Percentiles rank a stretch among this genome's conserved stretches.
Conservation (phyloP, 225 moss, liverwort and hornwort genomes). For the Ulota crispa region DNA sequence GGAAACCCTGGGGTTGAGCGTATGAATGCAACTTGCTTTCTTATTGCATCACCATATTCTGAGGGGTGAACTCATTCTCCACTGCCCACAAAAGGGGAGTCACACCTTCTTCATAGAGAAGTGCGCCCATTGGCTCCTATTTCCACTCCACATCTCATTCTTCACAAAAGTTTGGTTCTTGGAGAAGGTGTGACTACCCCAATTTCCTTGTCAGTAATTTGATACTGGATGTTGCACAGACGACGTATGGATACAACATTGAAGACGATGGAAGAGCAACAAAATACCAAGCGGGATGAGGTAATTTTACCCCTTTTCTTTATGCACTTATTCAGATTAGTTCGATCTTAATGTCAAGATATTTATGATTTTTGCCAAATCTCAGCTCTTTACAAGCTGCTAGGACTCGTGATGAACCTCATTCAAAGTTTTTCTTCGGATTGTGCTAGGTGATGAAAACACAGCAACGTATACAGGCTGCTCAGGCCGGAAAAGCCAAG, state of each 20-base stretch:
- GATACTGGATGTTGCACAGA: constrained; percentile 32
- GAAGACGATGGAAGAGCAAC: constrained; percentile 88
- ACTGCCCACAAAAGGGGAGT: too few relatives aligned
- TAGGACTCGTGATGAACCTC: constrained; percentile 2
- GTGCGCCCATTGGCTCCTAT: too few relatives aligned
- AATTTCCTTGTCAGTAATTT: not conserved
- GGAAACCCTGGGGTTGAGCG: too few relatives aligned
- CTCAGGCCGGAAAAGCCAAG: constrained; percentile 61
- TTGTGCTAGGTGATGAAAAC: constrained; percentile 65
- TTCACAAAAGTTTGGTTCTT: too few relatives aligned
- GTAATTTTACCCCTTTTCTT: constrained; percentile 28
- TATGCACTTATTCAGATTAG: not conserved
- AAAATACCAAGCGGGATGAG: constrained; percentile 80
- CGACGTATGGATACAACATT: constrained; percentile 83
- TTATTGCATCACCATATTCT: too few relatives aligned
- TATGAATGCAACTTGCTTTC: too few relatives aligned
- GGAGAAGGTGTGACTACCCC: too few relatives aligned
- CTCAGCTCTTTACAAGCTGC: not conserved
- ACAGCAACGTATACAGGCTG: constrained; percentile 75
- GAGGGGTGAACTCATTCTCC: too few relatives aligned
- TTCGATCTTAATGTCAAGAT: not conserved
- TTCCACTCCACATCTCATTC: too few relatives aligned
- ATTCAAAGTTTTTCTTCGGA: not conserved
- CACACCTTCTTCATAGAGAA: too few relatives aligned
- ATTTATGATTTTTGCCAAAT: not conserved